phyloP scores from a whole-genome alignment of 106 monocot species.

The Platanthera zijinensis region DNA sequence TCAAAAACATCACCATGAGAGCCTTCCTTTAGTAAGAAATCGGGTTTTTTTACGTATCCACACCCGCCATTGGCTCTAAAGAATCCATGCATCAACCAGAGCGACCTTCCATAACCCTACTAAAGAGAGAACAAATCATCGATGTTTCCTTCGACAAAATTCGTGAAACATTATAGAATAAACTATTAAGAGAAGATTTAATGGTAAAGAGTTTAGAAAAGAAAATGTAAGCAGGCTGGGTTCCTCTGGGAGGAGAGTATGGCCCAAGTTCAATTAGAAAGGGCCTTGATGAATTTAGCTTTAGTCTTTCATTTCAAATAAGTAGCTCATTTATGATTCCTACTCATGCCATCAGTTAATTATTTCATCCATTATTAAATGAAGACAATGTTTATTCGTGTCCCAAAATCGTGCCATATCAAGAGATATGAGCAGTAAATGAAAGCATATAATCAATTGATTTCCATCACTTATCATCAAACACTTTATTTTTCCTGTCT shows the following conservation, averaged over 20 bases:
- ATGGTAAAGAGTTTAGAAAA: neutral
- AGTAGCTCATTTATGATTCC: too few relatives aligned
- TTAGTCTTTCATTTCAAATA: too few relatives aligned
- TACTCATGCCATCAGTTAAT: too few relatives aligned
- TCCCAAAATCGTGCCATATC: too few relatives aligned
- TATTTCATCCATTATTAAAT: too few relatives aligned
- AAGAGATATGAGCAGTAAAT: too few relatives aligned
- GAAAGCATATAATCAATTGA: too few relatives aligned
- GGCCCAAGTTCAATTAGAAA: too few relatives aligned
- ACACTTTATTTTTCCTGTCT: too few relatives aligned
- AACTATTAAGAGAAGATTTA: slow-evolving; percentile 3
- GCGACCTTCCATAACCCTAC: slow-evolving; percentile 52
- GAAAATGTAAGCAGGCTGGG: neutral
- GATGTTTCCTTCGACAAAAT: neutral
- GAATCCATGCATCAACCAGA: slow-evolving; percentile 68
- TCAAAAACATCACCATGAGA: slow-evolving; percentile 36
- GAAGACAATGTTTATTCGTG: too few relatives aligned
- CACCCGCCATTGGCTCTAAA: slow-evolving; percentile 55
- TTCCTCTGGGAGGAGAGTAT: neutral
- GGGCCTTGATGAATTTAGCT: too few relatives aligned
- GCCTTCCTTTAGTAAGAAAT: slow-evolving; percentile 37
- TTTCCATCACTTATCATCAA: too few relatives aligned
- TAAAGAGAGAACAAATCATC: slow-evolving; percentile 3
- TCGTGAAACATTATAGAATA: neutral
- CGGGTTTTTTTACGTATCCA: slow-evolving; percentile 64